Evolutionary conservation across 2,329 filamentous ascomycete species (phyloP), one percentile per base, ranked within the genome.

Genomic region (Xylariomycetidae sp.): DNA sequence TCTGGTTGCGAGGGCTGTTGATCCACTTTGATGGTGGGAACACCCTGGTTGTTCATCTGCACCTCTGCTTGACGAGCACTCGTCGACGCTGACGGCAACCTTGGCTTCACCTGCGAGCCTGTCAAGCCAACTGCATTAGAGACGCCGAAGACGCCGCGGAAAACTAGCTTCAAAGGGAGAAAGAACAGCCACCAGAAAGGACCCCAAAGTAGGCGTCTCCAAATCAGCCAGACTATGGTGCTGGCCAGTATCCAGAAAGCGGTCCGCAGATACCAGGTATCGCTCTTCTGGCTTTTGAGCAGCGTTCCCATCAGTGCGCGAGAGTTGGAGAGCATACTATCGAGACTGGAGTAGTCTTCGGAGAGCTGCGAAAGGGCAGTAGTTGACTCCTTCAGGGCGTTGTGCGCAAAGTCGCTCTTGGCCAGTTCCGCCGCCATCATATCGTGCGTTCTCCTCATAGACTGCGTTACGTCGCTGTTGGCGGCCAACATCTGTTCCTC

Each of bases 241-340:
- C 65, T 74, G 15, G 83, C 53, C 12, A 96, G 72, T 48, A 95
- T 71, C 56, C 89, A 93, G 46, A 96, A 79, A 2, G 89, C 79
- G 23, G 85, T 93, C 61, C 92, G 84, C 20, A 98, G 74, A 57
- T 98, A 98, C 92, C 92, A 98, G 3, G 89, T 95, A 56, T 98
- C 92, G 45, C 83, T 92, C 70, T 98, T 98, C 56, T 93, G 87
- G 43, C 85, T 92, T 40, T 78, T 77, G 29, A 96, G 65, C 28
- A 98, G 67, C 13, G 85, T 86, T 6, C 78, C 77, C 6, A 95
- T 74, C 13, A 98, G 67, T 35, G 79, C 80, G 44, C 76, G 74
- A 28, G 85, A 89, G 36, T 76, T 83, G 3, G 75, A 70, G 23
- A 98, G 70, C 53, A 95, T 72, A 10, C 76, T 75, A 49, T 90